Conservation (phyloP, 164 flowering plant genomes). For the Dillenia suffruticosa region DNA sequence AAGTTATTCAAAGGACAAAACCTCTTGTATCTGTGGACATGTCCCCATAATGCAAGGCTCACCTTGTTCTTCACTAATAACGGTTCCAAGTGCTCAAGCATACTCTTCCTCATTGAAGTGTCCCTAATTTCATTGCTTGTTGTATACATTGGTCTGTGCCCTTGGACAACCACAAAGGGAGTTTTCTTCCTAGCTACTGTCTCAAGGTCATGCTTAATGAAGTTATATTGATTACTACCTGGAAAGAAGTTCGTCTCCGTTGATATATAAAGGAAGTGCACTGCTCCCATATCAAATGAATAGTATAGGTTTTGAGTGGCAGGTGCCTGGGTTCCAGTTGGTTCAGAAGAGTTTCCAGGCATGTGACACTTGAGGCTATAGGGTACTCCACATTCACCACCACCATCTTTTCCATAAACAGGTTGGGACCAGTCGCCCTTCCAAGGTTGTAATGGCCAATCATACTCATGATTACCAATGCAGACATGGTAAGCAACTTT, state of each 20-base stretch:
- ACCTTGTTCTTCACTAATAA: slow-evolving; percentile 77
- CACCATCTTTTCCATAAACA: slow-evolving; percentile 69
- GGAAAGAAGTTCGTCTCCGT: slow-evolving; percentile 93
- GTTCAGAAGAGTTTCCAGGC: slow-evolving; percentile 89
- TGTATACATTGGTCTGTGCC: slow-evolving; percentile 99
- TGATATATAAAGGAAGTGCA: slow-evolving; percentile 85
- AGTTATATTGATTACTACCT: slow-evolving; percentile 75
- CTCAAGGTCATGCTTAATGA: slow-evolving; percentile 69
- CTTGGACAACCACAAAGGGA: slow-evolving; percentile 91
- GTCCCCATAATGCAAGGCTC: slow-evolving; percentile 91
- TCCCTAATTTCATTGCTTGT: slow-evolving; percentile 67
- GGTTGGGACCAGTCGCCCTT: slow-evolving; percentile 70
- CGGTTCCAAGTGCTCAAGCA: slow-evolving; percentile 78
- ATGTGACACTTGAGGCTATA: slow-evolving; percentile 84
- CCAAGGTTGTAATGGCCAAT: slow-evolving; percentile 96
- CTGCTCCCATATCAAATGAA: slow-evolving; percentile 70
- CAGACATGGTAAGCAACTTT: slow-evolving; percentile 86
- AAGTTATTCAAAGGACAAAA: slow-evolving; percentile 85
- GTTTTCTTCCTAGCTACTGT: slow-evolving; percentile 65
- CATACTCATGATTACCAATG: slow-evolving; percentile 96
- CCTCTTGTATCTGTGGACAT: slow-evolving; percentile 92
- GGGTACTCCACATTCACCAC: slow-evolving; percentile 98
- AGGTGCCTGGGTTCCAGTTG: slow-evolving; percentile 73
- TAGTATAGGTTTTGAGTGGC: slow-evolving; percentile 79
- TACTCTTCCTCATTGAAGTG: slow-evolving; percentile 46